phyloP scores from a whole-genome alignment of 331 rosid genomes.

The Quercus phellos region DNA sequence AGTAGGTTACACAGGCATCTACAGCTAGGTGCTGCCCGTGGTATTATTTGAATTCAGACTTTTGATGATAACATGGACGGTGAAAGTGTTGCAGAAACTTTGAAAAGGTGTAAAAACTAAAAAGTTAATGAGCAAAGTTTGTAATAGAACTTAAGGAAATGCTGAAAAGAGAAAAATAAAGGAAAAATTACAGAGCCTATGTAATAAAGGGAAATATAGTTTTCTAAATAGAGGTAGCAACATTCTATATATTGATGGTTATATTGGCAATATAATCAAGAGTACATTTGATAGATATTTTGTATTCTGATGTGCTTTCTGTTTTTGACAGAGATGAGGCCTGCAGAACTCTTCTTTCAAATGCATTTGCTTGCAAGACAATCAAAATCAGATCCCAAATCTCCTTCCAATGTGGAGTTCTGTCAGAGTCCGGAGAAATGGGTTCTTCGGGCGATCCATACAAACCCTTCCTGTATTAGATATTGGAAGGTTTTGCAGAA shows the following conservation, averaged over 20 bases:
- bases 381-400: conserved; percentile 26
- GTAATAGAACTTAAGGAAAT: neutral
- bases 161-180: neutral
- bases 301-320: conserved; percentile 11
- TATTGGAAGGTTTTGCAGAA: conserved; percentile 69
- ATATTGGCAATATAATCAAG: no score
- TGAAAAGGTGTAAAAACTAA: neutral
- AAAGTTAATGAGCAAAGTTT: neutral
- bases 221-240: neutral
- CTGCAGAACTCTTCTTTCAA: conserved; percentile 82
- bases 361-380: conserved; percentile 79
- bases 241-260: neutral
- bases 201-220: neutral
- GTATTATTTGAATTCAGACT: neutral
- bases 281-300: neutral
- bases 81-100: neutral
- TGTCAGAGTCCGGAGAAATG: conserved; percentile 62
- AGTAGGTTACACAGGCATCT: neutral
- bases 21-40: neutral
- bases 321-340: conserved; percentile 54
- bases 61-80: neutral
- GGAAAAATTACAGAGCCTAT: neutral
- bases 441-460: conserved; percentile 81
- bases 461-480: conserved; percentile 73
- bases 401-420: conserved; percentile 34